A percentile compares a stretch with the other conserved stretches of the same genome.
phyloP scores from a whole-genome alignment of 2,329 filamentous ascomycete species.

The Ceratocystis huliohia region DNA sequence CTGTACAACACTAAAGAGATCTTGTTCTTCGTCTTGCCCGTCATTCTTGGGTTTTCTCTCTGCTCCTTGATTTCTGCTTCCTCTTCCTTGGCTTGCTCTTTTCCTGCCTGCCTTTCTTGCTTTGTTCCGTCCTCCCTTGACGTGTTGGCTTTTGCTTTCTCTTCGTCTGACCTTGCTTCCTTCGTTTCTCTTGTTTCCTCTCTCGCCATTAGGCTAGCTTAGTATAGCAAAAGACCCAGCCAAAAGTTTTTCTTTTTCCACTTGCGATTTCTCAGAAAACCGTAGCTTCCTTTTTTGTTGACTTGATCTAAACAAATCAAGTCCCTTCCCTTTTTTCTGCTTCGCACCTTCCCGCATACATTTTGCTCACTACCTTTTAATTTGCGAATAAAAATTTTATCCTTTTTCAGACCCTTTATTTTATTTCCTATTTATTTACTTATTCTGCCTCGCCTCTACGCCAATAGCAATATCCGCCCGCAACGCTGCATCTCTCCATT shows the following conservation, averaged over 20 bases:
- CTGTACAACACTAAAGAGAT: not conserved
- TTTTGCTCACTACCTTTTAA: not conserved
- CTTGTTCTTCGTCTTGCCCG: not conserved
- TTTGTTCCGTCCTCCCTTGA: not conserved
- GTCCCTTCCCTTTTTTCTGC: not conserved
- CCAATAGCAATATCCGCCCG: not conserved
- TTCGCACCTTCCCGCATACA: slow-evolving; percentile 4
- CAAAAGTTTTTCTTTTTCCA: not conserved
- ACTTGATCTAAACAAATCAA: not conserved
- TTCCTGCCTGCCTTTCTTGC: not conserved
- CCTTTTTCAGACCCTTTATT: slow-evolving; percentile 2
- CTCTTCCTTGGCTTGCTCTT: not conserved
- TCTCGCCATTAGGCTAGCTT: too few relatives aligned
- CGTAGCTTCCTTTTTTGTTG: not conserved
- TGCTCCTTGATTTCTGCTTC: not conserved
- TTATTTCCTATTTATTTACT: not conserved
- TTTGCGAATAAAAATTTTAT: not conserved
- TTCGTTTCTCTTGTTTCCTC: not conserved
- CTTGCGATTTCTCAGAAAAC: not conserved
- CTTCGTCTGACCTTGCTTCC: not conserved
- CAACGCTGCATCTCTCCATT: slow-evolving; percentile 6
- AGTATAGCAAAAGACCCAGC: not conserved
- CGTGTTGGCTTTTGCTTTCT: too few relatives aligned
- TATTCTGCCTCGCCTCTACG: not conserved
- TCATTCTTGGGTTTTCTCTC: not conserved